Evolutionary conservation across 495 filamentous ascomycete genomes (phyloP).

Genomic region (Penicillium tannophilum): DNA sequence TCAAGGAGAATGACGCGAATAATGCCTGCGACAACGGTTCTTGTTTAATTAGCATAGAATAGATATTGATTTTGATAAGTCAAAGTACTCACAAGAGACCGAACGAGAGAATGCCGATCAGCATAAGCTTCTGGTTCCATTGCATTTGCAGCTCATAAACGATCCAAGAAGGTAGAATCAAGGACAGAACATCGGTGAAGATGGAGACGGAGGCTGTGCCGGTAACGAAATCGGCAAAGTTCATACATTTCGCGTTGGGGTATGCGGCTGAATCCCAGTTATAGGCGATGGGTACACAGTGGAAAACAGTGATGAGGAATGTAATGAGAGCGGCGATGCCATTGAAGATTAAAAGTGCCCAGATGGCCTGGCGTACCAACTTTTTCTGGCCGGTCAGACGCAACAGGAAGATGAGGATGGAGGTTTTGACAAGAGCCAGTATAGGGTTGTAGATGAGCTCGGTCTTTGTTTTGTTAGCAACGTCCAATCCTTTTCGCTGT

Average conservation of each 20-base stretch:
- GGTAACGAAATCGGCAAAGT: constrained; percentile 27
- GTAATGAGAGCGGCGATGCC: constrained; percentile 51
- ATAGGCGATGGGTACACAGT: constrained; percentile 47
- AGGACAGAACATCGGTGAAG: constrained; percentile 44
- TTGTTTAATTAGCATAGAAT: constrained; percentile 15
- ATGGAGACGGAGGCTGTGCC: constrained; percentile 38
- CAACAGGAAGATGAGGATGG: constrained; percentile 50
- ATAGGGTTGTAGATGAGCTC: constrained; percentile 64
- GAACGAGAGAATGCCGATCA: constrained; percentile 40
- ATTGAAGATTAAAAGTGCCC: constrained; percentile 41
- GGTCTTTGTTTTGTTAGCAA: constrained; percentile 31
- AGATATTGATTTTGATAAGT: neutral
- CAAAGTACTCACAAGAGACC: constrained; percentile 32
- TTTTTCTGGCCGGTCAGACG: constrained; percentile 38
- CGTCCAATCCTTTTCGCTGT: neutral
- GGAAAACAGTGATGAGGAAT: constrained; percentile 55
- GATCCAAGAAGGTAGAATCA: constrained; percentile 46
- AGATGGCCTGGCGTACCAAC: constrained; percentile 41
- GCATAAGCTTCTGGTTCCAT: constrained; percentile 37
- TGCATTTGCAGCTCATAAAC: constrained; percentile 45
- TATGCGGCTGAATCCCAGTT: constrained; percentile 29
- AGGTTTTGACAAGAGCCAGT: constrained; percentile 57
- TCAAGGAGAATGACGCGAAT: constrained; percentile 21
- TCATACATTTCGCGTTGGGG: constrained; percentile 19
- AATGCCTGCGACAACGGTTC: constrained; percentile 45